Base-by-base conservation (phyloP, 352 stramenopile genomes). In the Phytophthora syringae region DNA sequence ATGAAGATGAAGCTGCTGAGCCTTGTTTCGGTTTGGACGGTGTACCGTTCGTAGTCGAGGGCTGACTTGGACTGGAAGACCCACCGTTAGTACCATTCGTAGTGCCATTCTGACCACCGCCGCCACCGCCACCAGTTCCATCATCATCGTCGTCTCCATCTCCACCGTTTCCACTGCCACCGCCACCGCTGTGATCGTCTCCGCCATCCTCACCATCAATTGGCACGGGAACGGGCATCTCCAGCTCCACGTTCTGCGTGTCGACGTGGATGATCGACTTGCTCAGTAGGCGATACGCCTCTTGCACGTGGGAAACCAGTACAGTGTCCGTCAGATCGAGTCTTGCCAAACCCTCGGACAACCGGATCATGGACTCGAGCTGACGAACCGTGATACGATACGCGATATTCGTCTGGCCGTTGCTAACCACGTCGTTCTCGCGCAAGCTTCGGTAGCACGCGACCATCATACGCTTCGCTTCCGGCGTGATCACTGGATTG, bases 261-360 rank as follows among this genome's bases (percentile, higher is more conserved):
- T 99, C 98, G 3, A 99, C 97, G 81, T 99, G 95, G 67, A 99
- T 99, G 63, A 99, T 99, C 37, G 90, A 98, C 67, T 99, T 99
- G 70, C 97, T 96, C 22, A 99, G 75, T 5, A 99, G 71, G 0
- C 97, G 87, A 64, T 98, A 99, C 0, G 98, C 97, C 74, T 99
- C 97, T 54, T 97, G 79, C 18, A 99, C 97, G 75, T 99, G 97
- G 21, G 82, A 74, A 18, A 97, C 79, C 22, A 88, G 65, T 45
- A 99, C 97, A 2, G 83, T 71, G 30, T 98, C 87, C 48, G 96
- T 97, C 45, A 99, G 88, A 72, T 99, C 95, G 20, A 99, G 75
- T 47, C 97, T 71, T 15, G 98, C 97, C 30, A 99, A 77, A 16
- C 93, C 97, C 76, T 99, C 97, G 0, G 94, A 98, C 27, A 99